Conservation (phyloP, 176 grass and related monocot species). For the Thalia dealbata region DNA sequence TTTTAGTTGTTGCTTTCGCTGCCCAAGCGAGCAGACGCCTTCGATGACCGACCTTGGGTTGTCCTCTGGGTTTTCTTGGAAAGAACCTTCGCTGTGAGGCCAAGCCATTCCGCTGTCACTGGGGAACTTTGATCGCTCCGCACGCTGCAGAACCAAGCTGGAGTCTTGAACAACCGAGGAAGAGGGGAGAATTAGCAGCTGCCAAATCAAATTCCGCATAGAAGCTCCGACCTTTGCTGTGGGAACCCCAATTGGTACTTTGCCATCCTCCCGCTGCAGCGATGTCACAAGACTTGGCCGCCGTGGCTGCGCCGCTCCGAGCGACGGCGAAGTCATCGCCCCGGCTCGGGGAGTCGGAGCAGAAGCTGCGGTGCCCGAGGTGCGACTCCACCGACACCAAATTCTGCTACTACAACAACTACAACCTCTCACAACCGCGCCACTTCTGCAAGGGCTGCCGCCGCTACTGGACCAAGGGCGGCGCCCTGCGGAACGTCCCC, state of each 20-base stretch:
- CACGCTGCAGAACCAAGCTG: neutral
- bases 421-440: conserved; percentile 70
- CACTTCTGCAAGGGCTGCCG: conserved; percentile 94
- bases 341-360: neutral
- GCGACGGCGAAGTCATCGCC: neutral
- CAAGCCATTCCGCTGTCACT: neutral
- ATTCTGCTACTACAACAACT: conserved; percentile 99
- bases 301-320: neutral
- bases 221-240: neutral
- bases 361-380: conserved; percentile 35
- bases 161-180: neutral
- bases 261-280: neutral
- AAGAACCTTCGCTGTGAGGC: neutral
- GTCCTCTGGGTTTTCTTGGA: neutral
- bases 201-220: neutral
- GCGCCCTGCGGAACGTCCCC: conserved; percentile 79
- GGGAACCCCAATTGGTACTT: neutral
- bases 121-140: too few species aligned
- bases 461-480: conserved; percentile 91
- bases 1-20: neutral
- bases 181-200: neutral
- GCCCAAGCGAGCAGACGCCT: neutral
- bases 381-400: conserved; percentile 76
- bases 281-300: neutral
- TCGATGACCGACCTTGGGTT: neutral